These are phyloP conservation scores for Cadophora sp. DNA, from an alignment of 2,329 filamentous ascomycete genomes.

Conservation along the genomic window DNA sequence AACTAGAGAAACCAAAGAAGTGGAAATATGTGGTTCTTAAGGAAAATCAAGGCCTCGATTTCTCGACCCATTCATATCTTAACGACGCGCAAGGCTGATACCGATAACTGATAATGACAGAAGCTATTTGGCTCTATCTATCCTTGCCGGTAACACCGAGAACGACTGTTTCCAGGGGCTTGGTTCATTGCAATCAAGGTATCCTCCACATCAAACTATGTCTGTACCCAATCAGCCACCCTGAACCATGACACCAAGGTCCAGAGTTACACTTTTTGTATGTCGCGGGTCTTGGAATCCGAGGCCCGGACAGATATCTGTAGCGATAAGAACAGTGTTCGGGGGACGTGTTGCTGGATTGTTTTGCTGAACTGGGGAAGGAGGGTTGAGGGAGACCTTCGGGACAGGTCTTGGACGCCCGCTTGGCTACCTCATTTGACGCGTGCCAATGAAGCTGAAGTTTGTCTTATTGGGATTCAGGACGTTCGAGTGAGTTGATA, in stretches of 20 bases:
- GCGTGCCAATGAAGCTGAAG: constrained; percentile 4
- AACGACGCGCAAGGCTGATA: constrained; percentile 6
- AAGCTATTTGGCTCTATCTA: neutral
- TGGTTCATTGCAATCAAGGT: neutral
- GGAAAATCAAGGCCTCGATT: neutral
- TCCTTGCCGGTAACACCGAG: too few species aligned
- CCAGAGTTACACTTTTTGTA: neutral
- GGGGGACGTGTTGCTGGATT: neutral
- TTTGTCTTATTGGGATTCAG: constrained; percentile 6
- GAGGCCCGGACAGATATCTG: constrained; percentile 4
- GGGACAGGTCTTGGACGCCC: constrained; percentile 5
- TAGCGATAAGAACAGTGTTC: constrained; percentile 5
- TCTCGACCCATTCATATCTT: neutral
- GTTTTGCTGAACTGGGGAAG: constrained; percentile 14
- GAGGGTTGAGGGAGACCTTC: constrained; percentile 8
- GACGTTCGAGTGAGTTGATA: constrained; percentile 9
- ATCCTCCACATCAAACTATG: neutral
- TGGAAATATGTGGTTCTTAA: constrained; percentile 13
- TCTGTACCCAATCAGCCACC: neutral
- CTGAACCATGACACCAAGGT: neutral
- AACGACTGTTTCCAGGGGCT: neutral
- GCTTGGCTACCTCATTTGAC: constrained; percentile 12
- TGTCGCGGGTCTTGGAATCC: neutral
- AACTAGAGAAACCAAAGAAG: neutral
- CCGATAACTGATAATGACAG: constrained; percentile 12